phyloP scores from a whole-genome alignment of 2,329 filamentous ascomycete genomes.

The Talaromyces rugulosus region DNA sequence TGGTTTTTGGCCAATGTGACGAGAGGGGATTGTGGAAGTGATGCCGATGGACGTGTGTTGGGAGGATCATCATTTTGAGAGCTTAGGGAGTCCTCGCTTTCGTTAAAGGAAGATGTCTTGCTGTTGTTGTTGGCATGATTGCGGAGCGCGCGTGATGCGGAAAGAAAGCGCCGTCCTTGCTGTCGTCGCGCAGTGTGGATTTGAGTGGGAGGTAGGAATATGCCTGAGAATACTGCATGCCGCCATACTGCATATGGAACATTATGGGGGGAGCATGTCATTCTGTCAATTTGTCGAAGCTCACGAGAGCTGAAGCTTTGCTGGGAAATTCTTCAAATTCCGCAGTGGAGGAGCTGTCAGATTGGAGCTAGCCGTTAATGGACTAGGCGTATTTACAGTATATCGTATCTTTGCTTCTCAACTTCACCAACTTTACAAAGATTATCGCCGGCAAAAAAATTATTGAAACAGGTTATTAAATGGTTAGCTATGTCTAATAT shows the following conservation, averaged over 20 bases:
- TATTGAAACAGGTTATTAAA: no score
- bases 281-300: not conserved
- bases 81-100: not conserved
- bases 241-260: conserved; percentile 7
- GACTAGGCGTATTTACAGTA: not conserved
- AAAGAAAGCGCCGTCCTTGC: not conserved
- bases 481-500: not conserved
- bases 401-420: no score
- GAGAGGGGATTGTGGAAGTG: conserved; percentile 34
- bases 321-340: not conserved
- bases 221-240: not conserved
- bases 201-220: not conserved
- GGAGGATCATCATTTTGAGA: not conserved
- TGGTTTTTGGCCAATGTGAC: conserved; percentile 17
- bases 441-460: no score
- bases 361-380: not conserved
- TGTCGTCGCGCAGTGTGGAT: not conserved
- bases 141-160: not conserved
- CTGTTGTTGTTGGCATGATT: not conserved
- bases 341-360: not conserved
- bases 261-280: conserved; percentile 6
- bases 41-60: conserved; percentile 23
- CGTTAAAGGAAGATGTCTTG: not conserved
- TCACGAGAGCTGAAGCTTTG: not conserved
- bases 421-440: no score